Evolutionary conservation across 306 rosid species (phyloP).

Genomic region (Boehmeria nivea): DNA sequence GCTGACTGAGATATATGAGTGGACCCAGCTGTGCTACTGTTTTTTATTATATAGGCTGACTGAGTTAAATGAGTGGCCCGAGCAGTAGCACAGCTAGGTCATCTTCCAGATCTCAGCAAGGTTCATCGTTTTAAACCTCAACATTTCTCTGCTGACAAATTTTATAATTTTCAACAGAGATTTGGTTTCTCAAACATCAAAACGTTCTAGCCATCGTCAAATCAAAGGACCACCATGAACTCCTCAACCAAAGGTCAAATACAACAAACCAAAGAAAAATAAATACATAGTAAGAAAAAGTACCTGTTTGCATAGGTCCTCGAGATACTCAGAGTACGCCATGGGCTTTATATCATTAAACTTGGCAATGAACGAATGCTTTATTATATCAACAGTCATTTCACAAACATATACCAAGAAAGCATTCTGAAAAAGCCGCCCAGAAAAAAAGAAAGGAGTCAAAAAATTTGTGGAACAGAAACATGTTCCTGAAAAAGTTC

Average conservation of each 20-base stretch:
- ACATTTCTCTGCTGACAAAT: no score
- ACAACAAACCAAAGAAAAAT: neutral
- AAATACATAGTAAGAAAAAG: slow-evolving; percentile 6
- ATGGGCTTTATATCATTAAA: slow-evolving; percentile 89
- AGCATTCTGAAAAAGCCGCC: slow-evolving; percentile 58
- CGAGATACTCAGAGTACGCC: slow-evolving; percentile 85
- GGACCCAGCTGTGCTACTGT: no score
- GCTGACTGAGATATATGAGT: no score
- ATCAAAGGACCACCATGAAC: no score
- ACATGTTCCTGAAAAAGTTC: slow-evolving; percentile 5
- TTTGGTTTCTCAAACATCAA: neutral
- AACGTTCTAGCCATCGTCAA: neutral
- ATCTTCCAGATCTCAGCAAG: no score
- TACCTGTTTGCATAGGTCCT: slow-evolving; percentile 96
- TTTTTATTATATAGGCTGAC: no score
- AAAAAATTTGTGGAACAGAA: slow-evolving; percentile 20
- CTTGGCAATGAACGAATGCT: slow-evolving; percentile 93
- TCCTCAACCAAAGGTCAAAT: no score
- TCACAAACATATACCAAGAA: slow-evolving; percentile 80
- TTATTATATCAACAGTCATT: slow-evolving; percentile 81
- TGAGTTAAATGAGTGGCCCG: no score
- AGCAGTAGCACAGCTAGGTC: no score
- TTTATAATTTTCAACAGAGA: neutral
- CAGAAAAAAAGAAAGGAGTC: slow-evolving; percentile 23
- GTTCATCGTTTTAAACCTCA: no score